Conservation (phyloP, 1,139 yeast species). For the Pichia sp. region DNA sequence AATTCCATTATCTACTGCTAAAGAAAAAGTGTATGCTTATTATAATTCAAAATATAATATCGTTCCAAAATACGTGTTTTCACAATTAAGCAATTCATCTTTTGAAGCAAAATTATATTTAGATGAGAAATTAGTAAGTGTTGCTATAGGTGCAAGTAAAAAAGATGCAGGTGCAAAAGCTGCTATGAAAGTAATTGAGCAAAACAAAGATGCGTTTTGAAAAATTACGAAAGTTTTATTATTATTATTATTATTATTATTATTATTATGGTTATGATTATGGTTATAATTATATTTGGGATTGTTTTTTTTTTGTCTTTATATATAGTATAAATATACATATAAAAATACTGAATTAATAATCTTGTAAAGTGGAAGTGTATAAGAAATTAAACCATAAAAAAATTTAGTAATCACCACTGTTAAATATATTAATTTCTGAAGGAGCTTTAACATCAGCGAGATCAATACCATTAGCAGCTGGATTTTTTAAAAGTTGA, state of each 20-base stretch:
- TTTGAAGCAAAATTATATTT: constrained; percentile 10
- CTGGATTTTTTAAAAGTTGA: constrained; percentile 41
- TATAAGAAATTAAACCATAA: neutral
- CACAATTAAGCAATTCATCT: constrained; percentile 1
- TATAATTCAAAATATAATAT: constrained; percentile 7
- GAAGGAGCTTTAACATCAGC: constrained; percentile 79
- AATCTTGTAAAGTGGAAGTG: neutral
- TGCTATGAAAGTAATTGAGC: constrained; percentile 11
- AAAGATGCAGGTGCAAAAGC: constrained; percentile 17
- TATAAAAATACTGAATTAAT: too few species aligned
- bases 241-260: too few species aligned
- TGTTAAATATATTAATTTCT: constrained; percentile 84
- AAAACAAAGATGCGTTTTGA: neutral
- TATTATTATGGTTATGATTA: too few species aligned
- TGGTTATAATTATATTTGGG: too few species aligned
- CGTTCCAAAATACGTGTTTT: constrained; percentile 8
- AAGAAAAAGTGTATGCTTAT: constrained; percentile 12
- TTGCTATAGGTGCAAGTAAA: constrained; percentile 13
- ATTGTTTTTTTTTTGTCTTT: neutral
- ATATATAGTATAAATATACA: too few species aligned
- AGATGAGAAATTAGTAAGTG: neutral
- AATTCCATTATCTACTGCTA: constrained; percentile 6
- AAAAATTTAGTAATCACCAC: constrained; percentile 56
- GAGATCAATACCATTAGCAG: constrained; percentile 32
- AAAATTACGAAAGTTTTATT: too few species aligned